Conservation (phyloP, 768 basidiomycete genomes). For the Boletus sp. region DNA sequence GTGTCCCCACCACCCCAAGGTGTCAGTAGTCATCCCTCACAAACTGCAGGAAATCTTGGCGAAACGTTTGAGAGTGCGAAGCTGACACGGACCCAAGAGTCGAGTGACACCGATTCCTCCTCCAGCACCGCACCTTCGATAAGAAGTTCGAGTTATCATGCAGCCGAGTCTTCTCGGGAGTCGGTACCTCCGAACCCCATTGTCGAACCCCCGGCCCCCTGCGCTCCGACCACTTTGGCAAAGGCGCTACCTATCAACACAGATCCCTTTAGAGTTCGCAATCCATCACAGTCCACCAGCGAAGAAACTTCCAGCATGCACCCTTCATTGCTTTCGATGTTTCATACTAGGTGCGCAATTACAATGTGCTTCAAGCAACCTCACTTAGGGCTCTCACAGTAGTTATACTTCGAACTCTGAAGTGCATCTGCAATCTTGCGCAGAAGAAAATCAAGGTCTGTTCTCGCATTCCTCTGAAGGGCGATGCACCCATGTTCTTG, state of each 20-base stretch:
- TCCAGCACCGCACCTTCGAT: neutral
- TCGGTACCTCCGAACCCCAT: slow-evolving; percentile 3
- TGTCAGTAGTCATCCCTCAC: no score
- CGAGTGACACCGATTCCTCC: no score
- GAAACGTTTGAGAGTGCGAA: no score
- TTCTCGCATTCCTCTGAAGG: neutral
- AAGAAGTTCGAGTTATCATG: slow-evolving; percentile 2
- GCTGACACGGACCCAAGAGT: no score
- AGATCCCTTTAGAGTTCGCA: neutral
- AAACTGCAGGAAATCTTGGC: no score
- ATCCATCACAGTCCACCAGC: neutral
- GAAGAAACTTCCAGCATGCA: slow-evolving; percentile 1
- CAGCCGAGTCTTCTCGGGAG: slow-evolving; percentile 7
- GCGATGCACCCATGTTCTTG: neutral
- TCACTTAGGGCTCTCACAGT: slow-evolving; percentile 7
- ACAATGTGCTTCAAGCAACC: neutral
- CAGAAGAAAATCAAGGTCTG: slow-evolving; percentile 10
- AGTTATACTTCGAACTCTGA: slow-evolving; percentile 14
- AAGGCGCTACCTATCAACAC: neutral
- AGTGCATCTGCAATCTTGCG: neutral
- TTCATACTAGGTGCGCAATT: slow-evolving; percentile 7
- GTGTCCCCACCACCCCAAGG: no score
- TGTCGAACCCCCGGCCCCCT: slow-evolving; percentile 12
- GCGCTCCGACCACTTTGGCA: neutral
- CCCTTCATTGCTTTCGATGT: slow-evolving; percentile 4